These are phyloP conservation scores for Debaryomyces udenii DNA, from an alignment of 1,139 yeast genomes.

Conservation along the genomic window DNA sequence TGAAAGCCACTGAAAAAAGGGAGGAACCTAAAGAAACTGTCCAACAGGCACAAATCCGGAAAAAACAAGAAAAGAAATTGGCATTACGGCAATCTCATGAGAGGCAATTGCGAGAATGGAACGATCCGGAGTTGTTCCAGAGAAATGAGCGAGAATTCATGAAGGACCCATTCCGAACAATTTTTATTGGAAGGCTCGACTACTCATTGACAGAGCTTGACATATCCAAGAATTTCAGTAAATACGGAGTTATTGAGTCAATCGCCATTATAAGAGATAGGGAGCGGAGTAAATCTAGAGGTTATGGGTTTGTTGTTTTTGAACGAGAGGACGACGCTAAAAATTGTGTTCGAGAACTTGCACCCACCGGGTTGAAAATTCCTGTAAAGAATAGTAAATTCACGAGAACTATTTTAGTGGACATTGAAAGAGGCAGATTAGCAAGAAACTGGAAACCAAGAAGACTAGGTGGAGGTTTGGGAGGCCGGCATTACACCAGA, in stretches of 20 bases:
- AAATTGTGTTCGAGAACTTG: constrained; percentile 58
- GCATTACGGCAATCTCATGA: constrained; percentile 29
- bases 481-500: constrained; percentile 57
- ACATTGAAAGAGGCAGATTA: constrained; percentile 81
- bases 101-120: constrained; percentile 46
- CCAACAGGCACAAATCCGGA: constrained; percentile 30
- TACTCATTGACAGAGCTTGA: constrained; percentile 72
- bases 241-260: constrained; percentile 71
- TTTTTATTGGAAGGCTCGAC: constrained; percentile 74
- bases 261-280: constrained; percentile 67
- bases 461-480: constrained; percentile 67
- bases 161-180: constrained; percentile 74
- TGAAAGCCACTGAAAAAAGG: constrained; percentile 15
- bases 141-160: constrained; percentile 58
- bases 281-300: constrained; percentile 58
- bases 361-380: constrained; percentile 52
- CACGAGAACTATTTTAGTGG: constrained; percentile 64
- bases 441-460: constrained; percentile 82
- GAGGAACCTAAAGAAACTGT: constrained; percentile 23
- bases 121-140: constrained; percentile 53
- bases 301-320: constrained; percentile 85
- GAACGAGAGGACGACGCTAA: constrained; percentile 61
- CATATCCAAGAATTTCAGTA: constrained; percentile 60
- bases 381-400: constrained; percentile 16
- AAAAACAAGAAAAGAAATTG: constrained; percentile 25